Conservation (phyloP, 257 asterid species). For the Verbena officinalis region DNA sequence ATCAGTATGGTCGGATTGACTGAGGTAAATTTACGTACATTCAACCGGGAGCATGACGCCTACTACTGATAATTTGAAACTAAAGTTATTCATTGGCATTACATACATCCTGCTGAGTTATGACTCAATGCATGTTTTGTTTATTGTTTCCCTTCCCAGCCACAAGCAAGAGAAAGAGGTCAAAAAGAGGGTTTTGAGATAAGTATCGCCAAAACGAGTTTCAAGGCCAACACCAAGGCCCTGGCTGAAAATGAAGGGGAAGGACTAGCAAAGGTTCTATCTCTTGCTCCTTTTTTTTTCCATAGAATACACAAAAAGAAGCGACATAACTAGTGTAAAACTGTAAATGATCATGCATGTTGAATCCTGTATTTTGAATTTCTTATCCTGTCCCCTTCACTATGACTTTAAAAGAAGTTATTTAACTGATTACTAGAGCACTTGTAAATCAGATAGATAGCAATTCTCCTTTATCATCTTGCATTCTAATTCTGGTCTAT, state of each 20-base stretch:
- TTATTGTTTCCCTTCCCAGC: slow-evolving; percentile 46
- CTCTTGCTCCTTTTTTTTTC: slow-evolving; percentile 21
- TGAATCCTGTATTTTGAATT: too few species aligned
- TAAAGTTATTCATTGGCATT: slow-evolving; percentile 3
- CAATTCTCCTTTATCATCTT: not conserved
- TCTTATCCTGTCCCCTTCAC: too few species aligned
- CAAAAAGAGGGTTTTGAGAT: slow-evolving; percentile 80
- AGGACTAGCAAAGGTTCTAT: slow-evolving; percentile 83
- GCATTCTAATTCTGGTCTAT: not conserved
- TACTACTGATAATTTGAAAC: not conserved
- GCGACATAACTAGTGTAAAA: not conserved
- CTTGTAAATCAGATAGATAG: too few species aligned
- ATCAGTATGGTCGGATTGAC: slow-evolving; percentile 92
- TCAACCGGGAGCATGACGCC: slow-evolving; percentile 5
- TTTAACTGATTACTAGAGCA: not conserved
- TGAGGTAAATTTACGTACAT: slow-evolving; percentile 51
- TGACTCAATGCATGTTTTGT: not conserved
- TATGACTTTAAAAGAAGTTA: not conserved
- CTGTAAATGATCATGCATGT: not conserved
- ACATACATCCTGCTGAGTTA: not conserved
- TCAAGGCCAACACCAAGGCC: slow-evolving; percentile 95
- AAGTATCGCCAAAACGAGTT: slow-evolving; percentile 78
- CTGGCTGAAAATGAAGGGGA: slow-evolving; percentile 93
- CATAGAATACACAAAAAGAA: not conserved
- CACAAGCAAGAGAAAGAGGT: slow-evolving; percentile 86